phyloP scores from a whole-genome alignment of 345 rosid genomes.

The Gossypium ekmanianum region DNA sequence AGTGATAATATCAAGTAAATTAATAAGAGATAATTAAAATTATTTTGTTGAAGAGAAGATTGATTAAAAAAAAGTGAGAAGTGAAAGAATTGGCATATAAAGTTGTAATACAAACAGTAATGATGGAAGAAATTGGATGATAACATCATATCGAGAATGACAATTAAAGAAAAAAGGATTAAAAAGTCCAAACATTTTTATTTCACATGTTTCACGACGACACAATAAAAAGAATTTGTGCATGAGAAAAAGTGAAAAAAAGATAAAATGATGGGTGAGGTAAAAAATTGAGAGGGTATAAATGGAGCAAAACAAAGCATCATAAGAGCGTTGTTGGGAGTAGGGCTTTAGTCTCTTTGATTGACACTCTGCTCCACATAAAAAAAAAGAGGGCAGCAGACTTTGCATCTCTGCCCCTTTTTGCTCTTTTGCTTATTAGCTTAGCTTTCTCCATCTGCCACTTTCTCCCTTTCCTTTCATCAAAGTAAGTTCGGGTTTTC shows the following conservation, averaged over 20 bases:
- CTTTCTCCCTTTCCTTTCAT: neutral
- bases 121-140: no score
- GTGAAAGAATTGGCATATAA: no score
- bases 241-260: neutral
- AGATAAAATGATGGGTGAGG: neutral
- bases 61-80: no score
- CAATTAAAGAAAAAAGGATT: no score
- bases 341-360: conserved; percentile 32
- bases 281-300: neutral
- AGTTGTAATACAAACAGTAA: no score
- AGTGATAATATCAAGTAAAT: no score
- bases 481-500: neutral
- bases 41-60: no score
- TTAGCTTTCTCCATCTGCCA: conserved; percentile 1
- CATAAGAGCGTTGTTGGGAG: conserved; percentile 17
- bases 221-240: neutral
- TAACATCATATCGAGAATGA: no score
- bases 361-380: conserved; percentile 18
- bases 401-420: conserved; percentile 18
- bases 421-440: neutral
- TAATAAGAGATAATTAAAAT: no score
- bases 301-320: no score
- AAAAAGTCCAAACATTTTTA: no score
- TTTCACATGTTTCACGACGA: neutral
- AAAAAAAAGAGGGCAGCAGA: conserved; percentile 19